phyloP scores from a whole-genome alignment of 495 filamentous ascomycete species.

The Letharia columbiana region DNA sequence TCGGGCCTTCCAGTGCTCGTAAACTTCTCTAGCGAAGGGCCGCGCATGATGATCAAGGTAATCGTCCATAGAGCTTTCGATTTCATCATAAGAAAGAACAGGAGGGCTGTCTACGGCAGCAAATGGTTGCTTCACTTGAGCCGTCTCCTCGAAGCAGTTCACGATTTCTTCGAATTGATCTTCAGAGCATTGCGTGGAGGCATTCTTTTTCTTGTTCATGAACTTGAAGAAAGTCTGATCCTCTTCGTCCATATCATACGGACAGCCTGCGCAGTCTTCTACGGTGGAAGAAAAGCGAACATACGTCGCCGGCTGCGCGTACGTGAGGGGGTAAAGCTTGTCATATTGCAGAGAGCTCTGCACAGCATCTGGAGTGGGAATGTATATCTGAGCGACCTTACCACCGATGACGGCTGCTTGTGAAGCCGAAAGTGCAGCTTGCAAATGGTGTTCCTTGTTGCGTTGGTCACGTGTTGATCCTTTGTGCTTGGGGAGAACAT shows the following conservation, averaged over 20 bases:
- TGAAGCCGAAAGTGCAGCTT: constrained; percentile 75
- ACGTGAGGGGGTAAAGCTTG: constrained; percentile 68
- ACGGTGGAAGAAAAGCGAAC: constrained; percentile 98
- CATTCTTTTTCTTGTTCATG: constrained; percentile 65
- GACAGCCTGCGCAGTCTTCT: constrained; percentile 78
- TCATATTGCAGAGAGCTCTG: constrained; percentile 73
- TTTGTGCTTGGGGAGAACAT: constrained; percentile 4
- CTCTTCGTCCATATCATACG: constrained; percentile 87
- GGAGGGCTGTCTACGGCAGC: constrained; percentile 79
- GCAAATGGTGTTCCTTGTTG: constrained; percentile 84
- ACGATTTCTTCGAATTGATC: constrained; percentile 90
- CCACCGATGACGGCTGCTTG: constrained; percentile 57
- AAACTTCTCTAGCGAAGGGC: constrained; percentile 74
- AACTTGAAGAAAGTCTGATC: constrained; percentile 77
- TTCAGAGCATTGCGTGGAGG: constrained; percentile 59
- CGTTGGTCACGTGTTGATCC: constrained; percentile 20
- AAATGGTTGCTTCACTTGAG: constrained; percentile 71
- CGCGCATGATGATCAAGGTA: constrained; percentile 55
- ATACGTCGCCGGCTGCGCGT: constrained; percentile 80
- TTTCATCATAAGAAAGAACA: constrained; percentile 68
- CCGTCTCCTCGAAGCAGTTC: constrained; percentile 87
- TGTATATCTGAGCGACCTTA: constrained; percentile 63
- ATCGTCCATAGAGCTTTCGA: constrained; percentile 69
- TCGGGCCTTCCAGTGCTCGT: constrained; percentile 79
- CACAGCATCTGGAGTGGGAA: constrained; percentile 81